A percentile compares a stretch with the other conserved stretches of the same genome.
phyloP scores from a whole-genome alignment of 441 rosid species.

The Kokia cookei region DNA sequence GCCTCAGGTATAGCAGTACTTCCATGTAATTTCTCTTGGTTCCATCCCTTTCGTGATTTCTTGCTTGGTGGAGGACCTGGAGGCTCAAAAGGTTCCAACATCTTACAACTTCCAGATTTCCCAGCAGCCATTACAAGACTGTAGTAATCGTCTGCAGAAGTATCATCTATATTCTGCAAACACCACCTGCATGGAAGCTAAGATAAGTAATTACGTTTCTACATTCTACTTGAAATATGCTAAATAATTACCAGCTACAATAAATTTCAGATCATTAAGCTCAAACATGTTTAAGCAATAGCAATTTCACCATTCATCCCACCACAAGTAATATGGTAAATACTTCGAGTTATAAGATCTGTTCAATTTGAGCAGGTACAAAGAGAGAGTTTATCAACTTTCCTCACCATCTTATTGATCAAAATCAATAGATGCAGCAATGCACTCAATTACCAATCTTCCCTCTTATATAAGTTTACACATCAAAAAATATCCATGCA shows the following conservation, averaged over 20 bases:
- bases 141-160: constrained; percentile 56
- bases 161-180: constrained; percentile 47
- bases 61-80: constrained; percentile 71
- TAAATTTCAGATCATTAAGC: background rate
- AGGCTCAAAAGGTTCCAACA: constrained; percentile 63
- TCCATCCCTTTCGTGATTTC: constrained; percentile 62
- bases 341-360: background rate
- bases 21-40: constrained; percentile 41
- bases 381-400: background rate
- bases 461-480: background rate
- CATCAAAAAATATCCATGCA: background rate
- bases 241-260: background rate
- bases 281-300: background rate
- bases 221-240: background rate
- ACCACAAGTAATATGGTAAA: background rate
- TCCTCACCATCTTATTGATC: background rate
- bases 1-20: constrained; percentile 29
- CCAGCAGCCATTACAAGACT: constrained; percentile 71
- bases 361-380: background rate
- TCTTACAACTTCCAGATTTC: constrained; percentile 53
- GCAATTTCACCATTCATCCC: background rate
- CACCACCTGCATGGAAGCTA: constrained; percentile 48
- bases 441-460: background rate
- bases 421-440: background rate
- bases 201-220: constrained; percentile 2